These are phyloP conservation scores for Colletotrichum graminicola DNA, from an alignment of 2,329 filamentous ascomycete species.

Conservation along the genomic window DNA sequence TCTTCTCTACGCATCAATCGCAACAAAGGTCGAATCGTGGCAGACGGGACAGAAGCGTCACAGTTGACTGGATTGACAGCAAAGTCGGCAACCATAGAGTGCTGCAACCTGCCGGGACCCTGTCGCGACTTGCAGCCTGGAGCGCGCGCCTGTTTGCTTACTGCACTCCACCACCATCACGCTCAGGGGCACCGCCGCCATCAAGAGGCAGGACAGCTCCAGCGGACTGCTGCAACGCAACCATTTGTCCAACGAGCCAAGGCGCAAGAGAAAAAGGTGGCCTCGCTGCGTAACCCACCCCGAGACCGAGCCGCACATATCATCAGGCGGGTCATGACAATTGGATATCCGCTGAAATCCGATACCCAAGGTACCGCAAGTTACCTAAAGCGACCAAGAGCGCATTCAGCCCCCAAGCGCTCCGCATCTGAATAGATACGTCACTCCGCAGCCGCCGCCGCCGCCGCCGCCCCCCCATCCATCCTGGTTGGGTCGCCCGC, in stretches of 20 bases:
- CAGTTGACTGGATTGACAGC: conserved; percentile 18
- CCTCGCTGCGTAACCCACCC: not conserved
- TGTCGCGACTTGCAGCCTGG: conserved; percentile 27
- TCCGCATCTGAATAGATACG: conserved; percentile 40
- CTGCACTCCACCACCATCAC: conserved; percentile 24
- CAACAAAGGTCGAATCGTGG: conserved; percentile 1
- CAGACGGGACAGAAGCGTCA: conserved; percentile 7
- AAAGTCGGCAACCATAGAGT: not conserved
- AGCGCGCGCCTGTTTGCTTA: conserved; percentile 30
- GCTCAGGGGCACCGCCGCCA: conserved; percentile 6
- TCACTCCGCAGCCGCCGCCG: conserved; percentile 31
- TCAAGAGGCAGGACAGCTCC: not conserved
- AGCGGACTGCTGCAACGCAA: conserved; percentile 1
- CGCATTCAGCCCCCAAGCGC: conserved; percentile 8
- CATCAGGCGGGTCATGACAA: conserved; percentile 16
- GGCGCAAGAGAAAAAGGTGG: conserved; percentile 7
- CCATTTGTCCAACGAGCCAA: conserved; percentile 6
- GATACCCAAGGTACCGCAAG: conserved; percentile 31
- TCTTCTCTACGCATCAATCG: not conserved
- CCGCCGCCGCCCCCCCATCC: not conserved
- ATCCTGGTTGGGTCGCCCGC: conserved; percentile 30
- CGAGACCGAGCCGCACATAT: conserved; percentile 1
- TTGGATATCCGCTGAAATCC: conserved; percentile 32
- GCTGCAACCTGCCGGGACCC: conserved; percentile 15
- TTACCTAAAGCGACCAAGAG: conserved; percentile 24